phyloP scores from a whole-genome alignment of 1,284 basidiomycete genomes.

The Puccinia polysora region DNA sequence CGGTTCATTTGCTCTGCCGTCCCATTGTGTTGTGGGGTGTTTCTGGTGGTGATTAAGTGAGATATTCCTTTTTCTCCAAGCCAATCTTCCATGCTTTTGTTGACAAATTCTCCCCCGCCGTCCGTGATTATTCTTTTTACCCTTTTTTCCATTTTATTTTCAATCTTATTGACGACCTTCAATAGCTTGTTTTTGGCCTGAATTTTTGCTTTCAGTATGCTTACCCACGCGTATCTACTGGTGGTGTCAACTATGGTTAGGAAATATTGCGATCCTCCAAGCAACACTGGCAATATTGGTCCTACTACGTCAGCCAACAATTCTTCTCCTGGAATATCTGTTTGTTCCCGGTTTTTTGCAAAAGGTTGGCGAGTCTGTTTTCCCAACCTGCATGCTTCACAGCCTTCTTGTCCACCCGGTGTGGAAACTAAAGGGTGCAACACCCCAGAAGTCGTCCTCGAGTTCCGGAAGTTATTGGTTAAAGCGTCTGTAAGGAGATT shows the following conservation, averaged over 20 bases:
- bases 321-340: conserved; percentile 3
- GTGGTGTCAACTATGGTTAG: background rate
- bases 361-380: background rate
- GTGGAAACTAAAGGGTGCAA: no score
- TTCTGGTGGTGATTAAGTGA: background rate
- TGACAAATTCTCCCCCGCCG: conserved; percentile 19
- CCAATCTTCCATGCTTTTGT: background rate
- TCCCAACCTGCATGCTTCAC: conserved; percentile 6
- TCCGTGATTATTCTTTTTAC: conserved; percentile 25
- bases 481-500: no score
- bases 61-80: background rate
- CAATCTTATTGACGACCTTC: background rate
- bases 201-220: background rate
- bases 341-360: background rate
- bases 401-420: no score
- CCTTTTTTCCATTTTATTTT: background rate
- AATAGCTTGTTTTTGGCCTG: background rate
- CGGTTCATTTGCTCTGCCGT: background rate
- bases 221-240: background rate
- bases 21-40: conserved; percentile 20
- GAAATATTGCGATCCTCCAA: conserved; percentile 12
- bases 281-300: conserved; percentile 4
- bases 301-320: conserved; percentile 10
- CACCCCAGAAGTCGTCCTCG: no score
- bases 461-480: no score